Evolutionary conservation across 2,329 filamentous ascomycete species (phyloP).

Genomic region (Aspergillus floridensis): DNA sequence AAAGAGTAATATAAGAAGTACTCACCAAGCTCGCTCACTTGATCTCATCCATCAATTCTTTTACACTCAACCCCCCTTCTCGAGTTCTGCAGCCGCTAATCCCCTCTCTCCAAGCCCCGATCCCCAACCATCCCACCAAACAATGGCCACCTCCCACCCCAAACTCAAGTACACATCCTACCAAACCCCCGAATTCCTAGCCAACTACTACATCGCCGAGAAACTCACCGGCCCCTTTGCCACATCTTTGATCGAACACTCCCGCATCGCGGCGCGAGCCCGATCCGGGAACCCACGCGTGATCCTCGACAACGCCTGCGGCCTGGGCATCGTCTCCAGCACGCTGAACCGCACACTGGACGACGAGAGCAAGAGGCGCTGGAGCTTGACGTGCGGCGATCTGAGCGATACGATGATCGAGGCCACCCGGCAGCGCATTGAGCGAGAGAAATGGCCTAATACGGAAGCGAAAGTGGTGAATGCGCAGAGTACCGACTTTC

Average conservation of each 20-base stretch:
- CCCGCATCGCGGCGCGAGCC: constrained; percentile 21
- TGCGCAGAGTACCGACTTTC: constrained; percentile 47
- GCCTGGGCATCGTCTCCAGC: constrained; percentile 51
- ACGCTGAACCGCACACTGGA: constrained; percentile 44
- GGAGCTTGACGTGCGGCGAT: constrained; percentile 53
- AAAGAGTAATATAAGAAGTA: not conserved
- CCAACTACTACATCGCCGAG: constrained; percentile 30
- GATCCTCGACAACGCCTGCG: constrained; percentile 56
- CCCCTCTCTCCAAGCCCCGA: not conserved
- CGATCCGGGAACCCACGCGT: constrained; percentile 22
- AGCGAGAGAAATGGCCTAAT: constrained; percentile 48
- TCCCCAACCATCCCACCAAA: not conserved
- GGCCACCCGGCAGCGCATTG: constrained; percentile 40
- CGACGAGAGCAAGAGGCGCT: constrained; percentile 39
- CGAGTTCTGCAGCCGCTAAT: no score
- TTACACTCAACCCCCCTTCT: no score
- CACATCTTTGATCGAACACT: constrained; percentile 28
- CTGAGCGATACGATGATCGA: constrained; percentile 45
- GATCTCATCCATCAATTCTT: not conserved
- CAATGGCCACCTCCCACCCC: not conserved
- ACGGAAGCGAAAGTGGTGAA: constrained; percentile 46
- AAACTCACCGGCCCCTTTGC: constrained; percentile 32
- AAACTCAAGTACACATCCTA: not conserved
- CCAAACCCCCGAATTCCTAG: constrained; percentile 18
- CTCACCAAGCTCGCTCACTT: not conserved